phyloP scores from a whole-genome alignment of 1,284 basidiomycete genomes.

The Ceraceosorus guamensis region DNA sequence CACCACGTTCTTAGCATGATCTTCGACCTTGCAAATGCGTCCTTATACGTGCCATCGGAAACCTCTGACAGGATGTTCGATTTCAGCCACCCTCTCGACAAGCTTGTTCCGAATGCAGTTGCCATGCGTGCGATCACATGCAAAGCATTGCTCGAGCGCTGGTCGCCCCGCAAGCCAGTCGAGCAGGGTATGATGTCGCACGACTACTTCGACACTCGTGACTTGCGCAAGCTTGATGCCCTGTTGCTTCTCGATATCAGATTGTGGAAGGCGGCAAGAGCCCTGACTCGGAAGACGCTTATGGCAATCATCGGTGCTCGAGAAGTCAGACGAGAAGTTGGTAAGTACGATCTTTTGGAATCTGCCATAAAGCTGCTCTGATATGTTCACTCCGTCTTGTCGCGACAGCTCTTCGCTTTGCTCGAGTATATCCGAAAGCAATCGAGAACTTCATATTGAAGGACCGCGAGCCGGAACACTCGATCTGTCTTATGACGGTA shows the following conservation, averaged over 20 bases:
- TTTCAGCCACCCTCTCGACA: slow-evolving; percentile 8
- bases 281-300: slow-evolving; percentile 73
- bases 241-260: slow-evolving; percentile 41
- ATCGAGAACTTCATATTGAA: slow-evolving; percentile 44
- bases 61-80: neutral
- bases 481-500: slow-evolving; percentile 43
- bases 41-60: slow-evolving; percentile 22
- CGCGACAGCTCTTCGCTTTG: slow-evolving; percentile 19
- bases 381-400: neutral
- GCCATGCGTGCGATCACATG: slow-evolving; percentile 21
- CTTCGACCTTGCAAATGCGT: slow-evolving; percentile 37
- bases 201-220: slow-evolving; percentile 33
- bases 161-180: slow-evolving; percentile 14
- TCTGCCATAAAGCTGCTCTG: neutral
- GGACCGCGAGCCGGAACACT: slow-evolving; percentile 46
- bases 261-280: slow-evolving; percentile 51
- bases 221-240: slow-evolving; percentile 37
- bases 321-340: slow-evolving; percentile 68
- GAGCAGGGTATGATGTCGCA: slow-evolving; percentile 23
- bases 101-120: slow-evolving; percentile 25
- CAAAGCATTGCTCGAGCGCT: slow-evolving; percentile 25
- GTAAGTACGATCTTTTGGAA: slow-evolving; percentile 51
- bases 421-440: slow-evolving; percentile 36
- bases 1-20: slow-evolving; percentile 49
- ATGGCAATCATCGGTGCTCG: slow-evolving; percentile 64